Evolutionary conservation across 495 filamentous ascomycete species (phyloP).

Genomic region (Parmelia sp.): DNA sequence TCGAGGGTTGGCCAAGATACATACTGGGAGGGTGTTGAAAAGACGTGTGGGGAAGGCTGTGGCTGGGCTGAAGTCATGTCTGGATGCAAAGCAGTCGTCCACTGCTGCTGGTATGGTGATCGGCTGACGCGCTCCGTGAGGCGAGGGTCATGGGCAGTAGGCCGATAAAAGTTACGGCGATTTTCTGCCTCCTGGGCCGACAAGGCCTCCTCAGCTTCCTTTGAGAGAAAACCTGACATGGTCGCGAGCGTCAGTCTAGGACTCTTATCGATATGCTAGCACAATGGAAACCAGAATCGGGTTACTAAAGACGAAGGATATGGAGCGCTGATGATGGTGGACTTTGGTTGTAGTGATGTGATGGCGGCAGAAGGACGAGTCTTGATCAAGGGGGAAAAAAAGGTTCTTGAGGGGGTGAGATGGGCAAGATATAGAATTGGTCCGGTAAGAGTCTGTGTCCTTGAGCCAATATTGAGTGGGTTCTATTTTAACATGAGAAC

Average conservation of each 20-base stretch:
- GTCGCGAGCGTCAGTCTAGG: slow-evolving; percentile 1
- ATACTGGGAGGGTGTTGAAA: slow-evolving; percentile 17
- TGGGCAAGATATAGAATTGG: slow-evolving; percentile 4
- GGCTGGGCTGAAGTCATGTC: slow-evolving; percentile 6
- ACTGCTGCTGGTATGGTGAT: slow-evolving; percentile 18
- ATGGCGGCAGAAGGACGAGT: not conserved
- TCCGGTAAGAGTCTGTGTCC: not conserved
- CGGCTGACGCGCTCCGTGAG: slow-evolving; percentile 4
- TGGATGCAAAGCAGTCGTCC: slow-evolving; percentile 7
- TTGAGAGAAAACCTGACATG: slow-evolving; percentile 29
- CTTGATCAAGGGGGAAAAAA: not conserved
- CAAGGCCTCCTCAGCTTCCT: slow-evolving; percentile 30
- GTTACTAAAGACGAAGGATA: not conserved
- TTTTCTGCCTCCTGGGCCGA: slow-evolving; percentile 28
- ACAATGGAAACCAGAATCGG: not conserved
- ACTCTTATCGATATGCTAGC: not conserved
- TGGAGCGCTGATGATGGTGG: not conserved
- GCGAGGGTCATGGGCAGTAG: slow-evolving; percentile 22
- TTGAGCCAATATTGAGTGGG: slow-evolving; percentile 1
- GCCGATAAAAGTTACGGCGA: slow-evolving; percentile 26
- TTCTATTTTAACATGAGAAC: not conserved
- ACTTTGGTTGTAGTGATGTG: not conserved
- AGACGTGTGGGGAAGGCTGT: slow-evolving; percentile 10
- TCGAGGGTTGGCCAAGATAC: slow-evolving; percentile 11
- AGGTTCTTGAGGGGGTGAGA: not conserved